Conservation (phyloP, 1,139 yeast species). For the Geotrichum macrosporum region DNA sequence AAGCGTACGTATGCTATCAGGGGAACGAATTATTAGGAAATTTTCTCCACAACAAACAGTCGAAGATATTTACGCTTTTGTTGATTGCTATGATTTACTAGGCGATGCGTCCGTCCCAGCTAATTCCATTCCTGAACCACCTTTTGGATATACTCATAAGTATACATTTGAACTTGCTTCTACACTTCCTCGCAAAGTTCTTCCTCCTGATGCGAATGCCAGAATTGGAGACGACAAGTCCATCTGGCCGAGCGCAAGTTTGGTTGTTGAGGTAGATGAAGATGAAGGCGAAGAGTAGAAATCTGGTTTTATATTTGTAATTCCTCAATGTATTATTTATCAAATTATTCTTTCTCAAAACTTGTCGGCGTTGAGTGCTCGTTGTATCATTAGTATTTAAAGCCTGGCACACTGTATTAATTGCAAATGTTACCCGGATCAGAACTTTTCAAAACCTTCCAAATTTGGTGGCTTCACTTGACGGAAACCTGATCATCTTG, state of each 20-base stretch:
- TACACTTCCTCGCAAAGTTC: constrained; percentile 53
- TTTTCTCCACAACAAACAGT: constrained; percentile 49
- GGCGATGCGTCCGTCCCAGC: constrained; percentile 21
- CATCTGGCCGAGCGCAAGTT: constrained; percentile 59
- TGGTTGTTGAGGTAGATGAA: constrained; percentile 47
- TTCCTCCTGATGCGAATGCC: constrained; percentile 35
- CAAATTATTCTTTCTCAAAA: no score
- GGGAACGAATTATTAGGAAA: constrained; percentile 57
- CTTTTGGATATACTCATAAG: constrained; percentile 43
- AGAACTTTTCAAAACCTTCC: constrained; percentile 3
- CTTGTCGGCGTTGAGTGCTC: no score
- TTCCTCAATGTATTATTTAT: constrained; percentile 19
- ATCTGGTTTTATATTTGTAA: no score
- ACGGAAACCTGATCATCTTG: background rate
- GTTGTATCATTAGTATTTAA: no score
- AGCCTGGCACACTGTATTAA: no score
- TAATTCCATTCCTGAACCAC: constrained; percentile 27
- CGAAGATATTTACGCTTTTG: constrained; percentile 60
- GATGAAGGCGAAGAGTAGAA: constrained; percentile 38
- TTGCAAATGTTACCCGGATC: constrained; percentile 11
- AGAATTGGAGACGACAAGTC: constrained; percentile 43
- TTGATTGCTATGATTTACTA: constrained; percentile 44
- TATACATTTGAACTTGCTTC: constrained; percentile 48
- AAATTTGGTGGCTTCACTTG: background rate
- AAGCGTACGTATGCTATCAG: constrained; percentile 53